Conservation (phyloP, 2,329 filamentous ascomycete species). For the Claviceps cyperi region DNA sequence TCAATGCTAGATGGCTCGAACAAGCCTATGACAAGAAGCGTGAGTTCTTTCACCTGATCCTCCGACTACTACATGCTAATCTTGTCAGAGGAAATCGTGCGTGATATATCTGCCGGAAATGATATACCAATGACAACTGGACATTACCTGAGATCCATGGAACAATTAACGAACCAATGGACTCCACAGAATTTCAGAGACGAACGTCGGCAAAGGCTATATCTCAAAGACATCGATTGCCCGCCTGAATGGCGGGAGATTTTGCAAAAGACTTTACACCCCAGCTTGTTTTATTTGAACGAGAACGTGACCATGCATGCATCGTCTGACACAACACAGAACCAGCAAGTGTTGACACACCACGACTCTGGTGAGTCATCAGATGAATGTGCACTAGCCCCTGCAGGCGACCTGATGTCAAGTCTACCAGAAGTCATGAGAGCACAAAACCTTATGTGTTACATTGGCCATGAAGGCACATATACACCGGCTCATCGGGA, state of each 20-base stretch:
- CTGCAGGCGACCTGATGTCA: constrained; percentile 88
- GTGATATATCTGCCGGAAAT: constrained; percentile 58
- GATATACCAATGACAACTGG: constrained; percentile 75
- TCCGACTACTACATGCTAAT: constrained; percentile 9
- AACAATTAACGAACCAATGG: constrained; percentile 71
- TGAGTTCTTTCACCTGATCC: constrained; percentile 24
- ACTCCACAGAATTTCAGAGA: constrained; percentile 62
- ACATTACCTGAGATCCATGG: constrained; percentile 84
- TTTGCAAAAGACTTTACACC: constrained; percentile 62
- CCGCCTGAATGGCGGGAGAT: constrained; percentile 75
- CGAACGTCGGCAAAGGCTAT: constrained; percentile 69
- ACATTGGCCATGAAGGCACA: constrained; percentile 92
- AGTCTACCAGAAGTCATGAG: constrained; percentile 76
- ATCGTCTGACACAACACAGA: neutral
- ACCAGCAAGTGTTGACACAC: constrained; percentile 16
- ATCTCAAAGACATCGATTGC: constrained; percentile 95
- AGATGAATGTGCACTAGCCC: constrained; percentile 44
- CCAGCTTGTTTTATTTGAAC: constrained; percentile 80
- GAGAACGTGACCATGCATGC: constrained; percentile 44
- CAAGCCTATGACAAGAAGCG: constrained; percentile 66
- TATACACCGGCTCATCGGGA: constrained; percentile 91
- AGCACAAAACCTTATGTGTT: constrained; percentile 95
- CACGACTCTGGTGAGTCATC: constrained; percentile 26
- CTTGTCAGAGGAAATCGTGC: constrained; percentile 62
- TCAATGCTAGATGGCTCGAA: constrained; percentile 68